A percentile compares a stretch with the other conserved stretches of the same genome.
Evolutionary conservation across 1,284 basidiomycete genomes (phyloP).

Genomic region (Rhodofomes roseus): DNA sequence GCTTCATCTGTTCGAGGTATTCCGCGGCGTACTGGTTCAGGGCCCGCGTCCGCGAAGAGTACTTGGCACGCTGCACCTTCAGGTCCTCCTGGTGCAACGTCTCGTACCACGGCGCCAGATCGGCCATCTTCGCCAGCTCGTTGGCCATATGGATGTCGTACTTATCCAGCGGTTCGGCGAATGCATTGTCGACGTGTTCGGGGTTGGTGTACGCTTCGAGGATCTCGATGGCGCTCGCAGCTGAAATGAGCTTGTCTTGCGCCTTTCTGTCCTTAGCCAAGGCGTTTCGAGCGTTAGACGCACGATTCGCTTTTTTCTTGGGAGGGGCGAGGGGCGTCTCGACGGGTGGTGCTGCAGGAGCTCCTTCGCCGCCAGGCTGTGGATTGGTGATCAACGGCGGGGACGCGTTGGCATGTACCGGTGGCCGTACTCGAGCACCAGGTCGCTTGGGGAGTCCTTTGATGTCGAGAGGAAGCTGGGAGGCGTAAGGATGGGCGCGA

Average conservation of each 20-base stretch:
- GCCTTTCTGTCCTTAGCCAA: not conserved
- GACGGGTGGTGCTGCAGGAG: not conserved
- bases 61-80: not conserved
- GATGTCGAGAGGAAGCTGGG: not conserved
- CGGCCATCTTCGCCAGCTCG: not conserved
- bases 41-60: not conserved
- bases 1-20: not conserved
- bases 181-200: not conserved
- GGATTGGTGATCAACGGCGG: no score
- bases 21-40: not conserved
- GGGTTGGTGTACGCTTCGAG: not conserved
- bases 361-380: no score
- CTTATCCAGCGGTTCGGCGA: not conserved
- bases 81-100: not conserved
- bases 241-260: not conserved
- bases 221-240: not conserved
- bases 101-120: not conserved
- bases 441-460: no score
- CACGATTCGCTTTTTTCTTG: not conserved
- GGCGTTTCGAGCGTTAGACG: not conserved
- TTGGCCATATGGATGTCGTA: not conserved
- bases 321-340: not conserved
- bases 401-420: no score
- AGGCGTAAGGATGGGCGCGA: not conserved
- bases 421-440: no score